Evolutionary conservation across 2,329 filamentous ascomycete genomes (phyloP).

Genomic region (Colletotrichum musicola): DNA sequence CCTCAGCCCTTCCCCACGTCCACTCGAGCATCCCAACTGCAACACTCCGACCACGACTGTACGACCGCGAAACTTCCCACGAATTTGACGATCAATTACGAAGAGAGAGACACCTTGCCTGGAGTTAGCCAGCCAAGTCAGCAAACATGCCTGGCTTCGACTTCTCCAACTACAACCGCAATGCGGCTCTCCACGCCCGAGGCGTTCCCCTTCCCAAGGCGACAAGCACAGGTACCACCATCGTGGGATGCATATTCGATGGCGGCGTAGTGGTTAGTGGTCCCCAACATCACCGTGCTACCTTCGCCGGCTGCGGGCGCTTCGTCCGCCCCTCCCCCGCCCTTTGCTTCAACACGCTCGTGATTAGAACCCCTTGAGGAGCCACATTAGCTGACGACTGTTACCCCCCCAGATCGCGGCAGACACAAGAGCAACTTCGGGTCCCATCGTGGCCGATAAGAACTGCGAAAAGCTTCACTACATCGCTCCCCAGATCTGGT

Average conservation of each 20-base stretch:
- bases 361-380: background rate
- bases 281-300: background rate
- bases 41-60: conserved; percentile 16
- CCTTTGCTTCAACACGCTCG: too few relatives aligned
- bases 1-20: conserved; percentile 43
- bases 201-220: conserved; percentile 97
- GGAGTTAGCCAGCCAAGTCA: conserved; percentile 29
- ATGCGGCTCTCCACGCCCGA: conserved; percentile 92
- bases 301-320: background rate
- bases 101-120: background rate
- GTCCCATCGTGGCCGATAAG: conserved; percentile 99
- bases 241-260: conserved; percentile 96
- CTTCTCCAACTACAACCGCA: conserved; percentile 99
- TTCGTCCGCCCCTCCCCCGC: background rate
- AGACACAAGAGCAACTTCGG: conserved; percentile 96
- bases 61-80: conserved; percentile 15
- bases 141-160: conserved; percentile 93
- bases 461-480: conserved; percentile 99
- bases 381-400: conserved; percentile 14
- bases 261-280: conserved; percentile 88
- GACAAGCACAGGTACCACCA: conserved; percentile 98
- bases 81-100: conserved; percentile 11
- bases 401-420: conserved; percentile 81
- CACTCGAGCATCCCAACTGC: conserved; percentile 26
- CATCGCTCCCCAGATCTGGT: conserved; percentile 99